These are phyloP conservation scores for Drechslerella stenobrocha DNA, from an alignment of 2,329 filamentous ascomycete genomes.

Conservation along the genomic window DNA sequence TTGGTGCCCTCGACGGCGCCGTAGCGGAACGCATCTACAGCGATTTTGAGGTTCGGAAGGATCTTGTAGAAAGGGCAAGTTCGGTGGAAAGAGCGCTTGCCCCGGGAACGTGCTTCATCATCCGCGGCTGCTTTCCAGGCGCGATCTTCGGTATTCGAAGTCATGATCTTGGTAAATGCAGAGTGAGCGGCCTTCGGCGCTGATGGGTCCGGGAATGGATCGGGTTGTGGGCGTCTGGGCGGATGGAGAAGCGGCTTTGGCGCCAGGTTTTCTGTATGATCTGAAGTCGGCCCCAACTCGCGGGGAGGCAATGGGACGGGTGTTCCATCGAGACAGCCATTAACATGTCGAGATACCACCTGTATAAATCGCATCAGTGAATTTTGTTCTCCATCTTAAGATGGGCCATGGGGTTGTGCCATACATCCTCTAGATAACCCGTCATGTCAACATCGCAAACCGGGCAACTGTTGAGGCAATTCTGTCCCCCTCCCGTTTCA, in stretches of 20 bases:
- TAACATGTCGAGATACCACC: constrained; percentile 81
- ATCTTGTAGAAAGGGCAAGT: constrained; percentile 99
- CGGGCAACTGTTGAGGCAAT: constrained; percentile 49
- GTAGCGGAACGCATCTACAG: constrained; percentile 94
- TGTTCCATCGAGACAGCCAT: constrained; percentile 85
- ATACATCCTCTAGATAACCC: constrained; percentile 52
- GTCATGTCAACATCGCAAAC: constrained; percentile 48
- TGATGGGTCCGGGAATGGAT: constrained; percentile 43
- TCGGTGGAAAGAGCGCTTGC: constrained; percentile 70
- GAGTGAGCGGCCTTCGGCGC: constrained; percentile 59
- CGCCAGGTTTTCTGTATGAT: constrained; percentile 49
- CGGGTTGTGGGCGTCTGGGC: constrained; percentile 40
- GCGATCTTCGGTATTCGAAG: constrained; percentile 81
- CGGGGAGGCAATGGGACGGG: constrained; percentile 63
- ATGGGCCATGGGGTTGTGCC: constrained; percentile 35
- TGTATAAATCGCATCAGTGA: constrained; percentile 66
- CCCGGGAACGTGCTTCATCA: constrained; percentile 64
- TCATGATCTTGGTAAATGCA: constrained; percentile 92
- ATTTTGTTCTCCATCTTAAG: constrained; percentile 60
- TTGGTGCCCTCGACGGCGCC: constrained; percentile 88
- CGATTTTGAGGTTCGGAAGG: constrained; percentile 86
- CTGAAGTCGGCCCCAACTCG: constrained; percentile 50
- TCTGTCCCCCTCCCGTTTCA: constrained; percentile 54
- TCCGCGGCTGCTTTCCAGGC: constrained; percentile 89
- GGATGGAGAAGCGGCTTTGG: constrained; percentile 37